These are phyloP conservation scores for Ananas comosus DNA, from an alignment of 176 grass and related monocot genomes.

Conservation along the genomic window DNA sequence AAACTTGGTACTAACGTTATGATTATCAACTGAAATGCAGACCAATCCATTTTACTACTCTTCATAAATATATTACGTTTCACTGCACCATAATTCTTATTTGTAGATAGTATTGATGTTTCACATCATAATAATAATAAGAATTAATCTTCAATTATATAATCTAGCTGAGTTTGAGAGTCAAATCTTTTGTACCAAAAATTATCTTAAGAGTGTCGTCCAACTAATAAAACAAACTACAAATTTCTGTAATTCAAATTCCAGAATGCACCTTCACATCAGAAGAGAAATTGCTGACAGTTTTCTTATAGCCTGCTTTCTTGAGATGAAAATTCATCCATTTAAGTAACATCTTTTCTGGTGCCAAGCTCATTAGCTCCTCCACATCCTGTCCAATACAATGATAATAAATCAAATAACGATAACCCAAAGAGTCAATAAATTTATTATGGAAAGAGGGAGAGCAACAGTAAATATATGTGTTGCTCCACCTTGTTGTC, in stretches of 20 bases:
- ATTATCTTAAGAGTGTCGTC: too few species aligned
- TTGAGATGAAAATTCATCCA: conserved; percentile 99
- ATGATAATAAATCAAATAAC: neutral
- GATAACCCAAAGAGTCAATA: neutral
- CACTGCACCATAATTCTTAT: too few species aligned
- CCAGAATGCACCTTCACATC: conserved; percentile 69
- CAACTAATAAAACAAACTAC: neutral
- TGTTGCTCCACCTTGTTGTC: conserved; percentile 53
- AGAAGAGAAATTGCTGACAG: conserved; percentile 92
- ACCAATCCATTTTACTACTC: neutral
- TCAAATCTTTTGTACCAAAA: too few species aligned
- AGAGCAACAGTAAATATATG: neutral
- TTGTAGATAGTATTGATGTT: too few species aligned
- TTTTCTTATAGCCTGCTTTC: conserved; percentile 98
- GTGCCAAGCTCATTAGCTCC: conserved; percentile 72
- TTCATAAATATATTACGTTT: neutral
- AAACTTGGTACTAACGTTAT: neutral
- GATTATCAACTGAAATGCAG: neutral
- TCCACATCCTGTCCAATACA: conserved; percentile 82
- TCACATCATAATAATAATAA: too few species aligned
- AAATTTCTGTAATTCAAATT: neutral
- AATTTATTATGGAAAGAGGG: neutral
- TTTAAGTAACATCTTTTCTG: conserved; percentile 88
- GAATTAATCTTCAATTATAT: too few species aligned
- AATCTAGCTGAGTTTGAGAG: too few species aligned